Conservation (phyloP, 2,329 filamentous ascomycete genomes). For the Trichophyton verrucosum region DNA sequence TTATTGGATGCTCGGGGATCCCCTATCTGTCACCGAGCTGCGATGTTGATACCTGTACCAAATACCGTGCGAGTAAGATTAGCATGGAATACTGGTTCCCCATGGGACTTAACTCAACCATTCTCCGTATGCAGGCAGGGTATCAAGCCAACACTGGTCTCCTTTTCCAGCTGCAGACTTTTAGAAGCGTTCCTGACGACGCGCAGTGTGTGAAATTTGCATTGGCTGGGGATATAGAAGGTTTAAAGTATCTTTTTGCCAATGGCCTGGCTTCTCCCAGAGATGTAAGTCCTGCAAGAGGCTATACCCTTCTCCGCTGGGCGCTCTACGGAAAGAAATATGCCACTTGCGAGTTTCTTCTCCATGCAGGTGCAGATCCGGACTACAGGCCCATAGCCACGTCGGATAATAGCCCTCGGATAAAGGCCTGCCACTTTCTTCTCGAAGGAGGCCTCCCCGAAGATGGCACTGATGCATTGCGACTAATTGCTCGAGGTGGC, state of each 20-base stretch:
- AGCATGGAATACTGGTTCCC: slow-evolving; percentile 26
- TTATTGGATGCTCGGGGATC: slow-evolving; percentile 20
- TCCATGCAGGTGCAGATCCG: slow-evolving; percentile 21
- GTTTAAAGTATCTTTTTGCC: slow-evolving; percentile 21
- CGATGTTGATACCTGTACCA: slow-evolving; percentile 15
- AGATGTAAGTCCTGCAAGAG: slow-evolving; percentile 22
- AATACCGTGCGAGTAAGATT: slow-evolving; percentile 15
- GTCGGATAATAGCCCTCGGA: slow-evolving; percentile 17
- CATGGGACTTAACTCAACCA: slow-evolving; percentile 20
- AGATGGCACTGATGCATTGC: slow-evolving; percentile 10
- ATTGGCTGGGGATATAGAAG: slow-evolving; percentile 21
- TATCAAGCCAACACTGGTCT: slow-evolving; percentile 13
- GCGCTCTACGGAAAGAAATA: slow-evolving; percentile 26
- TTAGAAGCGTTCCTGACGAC: slow-evolving; percentile 21
- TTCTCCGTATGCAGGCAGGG: slow-evolving; percentile 18
- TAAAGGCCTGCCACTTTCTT: slow-evolving; percentile 19
- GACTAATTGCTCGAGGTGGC: slow-evolving; percentile 10
- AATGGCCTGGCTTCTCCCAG: slow-evolving; percentile 22
- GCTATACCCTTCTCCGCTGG: slow-evolving; percentile 24
- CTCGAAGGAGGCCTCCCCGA: slow-evolving; percentile 15
- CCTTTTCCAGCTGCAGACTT: slow-evolving; percentile 19
- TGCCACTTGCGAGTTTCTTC: slow-evolving; percentile 20
- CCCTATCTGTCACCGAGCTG: slow-evolving; percentile 19
- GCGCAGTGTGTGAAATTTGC: slow-evolving; percentile 22
- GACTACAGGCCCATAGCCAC: slow-evolving; percentile 19